Evolutionary conservation across 306 rosid species (phyloP).

Genomic region (Luffa aegyptiaca): DNA sequence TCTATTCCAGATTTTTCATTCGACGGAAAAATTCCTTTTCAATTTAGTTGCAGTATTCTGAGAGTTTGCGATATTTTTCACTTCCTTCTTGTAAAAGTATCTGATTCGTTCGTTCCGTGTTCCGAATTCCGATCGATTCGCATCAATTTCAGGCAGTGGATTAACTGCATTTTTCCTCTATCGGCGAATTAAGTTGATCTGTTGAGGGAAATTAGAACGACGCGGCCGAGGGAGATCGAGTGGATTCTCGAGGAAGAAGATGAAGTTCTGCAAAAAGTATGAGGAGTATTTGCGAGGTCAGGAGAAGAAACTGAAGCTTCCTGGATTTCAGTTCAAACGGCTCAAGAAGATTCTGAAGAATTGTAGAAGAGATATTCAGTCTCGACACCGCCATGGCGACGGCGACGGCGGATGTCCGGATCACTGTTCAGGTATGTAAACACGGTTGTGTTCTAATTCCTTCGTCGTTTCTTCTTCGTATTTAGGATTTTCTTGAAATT

Average conservation of each 20-base stretch:
- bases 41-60: neutral
- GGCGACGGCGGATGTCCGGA: conserved; percentile 21
- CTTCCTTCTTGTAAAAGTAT: neutral
- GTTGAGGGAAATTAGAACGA: neutral
- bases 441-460: neutral
- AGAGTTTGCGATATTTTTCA: neutral
- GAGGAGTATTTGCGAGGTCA: conserved; percentile 76
- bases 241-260: conserved; percentile 25
- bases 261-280: conserved; percentile 95
- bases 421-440: conserved; percentile 48
- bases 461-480: neutral
- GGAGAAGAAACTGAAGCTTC: conserved; percentile 56
- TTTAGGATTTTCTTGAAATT: neutral
- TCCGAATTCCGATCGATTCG: neutral
- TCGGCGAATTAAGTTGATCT: neutral
- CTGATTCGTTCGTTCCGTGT: neutral
- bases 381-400: conserved; percentile 20
- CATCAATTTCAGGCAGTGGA: neutral
- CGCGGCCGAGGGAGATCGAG: neutral
- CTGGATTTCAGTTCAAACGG: conserved; percentile 76
- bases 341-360: conserved; percentile 80
- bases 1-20: neutral
- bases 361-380: conserved; percentile 37
- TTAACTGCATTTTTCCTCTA: neutral
- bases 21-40: neutral